phyloP scores from a whole-genome alignment of 768 basidiomycete species.

The Lactifluus hygrophoroides region DNA sequence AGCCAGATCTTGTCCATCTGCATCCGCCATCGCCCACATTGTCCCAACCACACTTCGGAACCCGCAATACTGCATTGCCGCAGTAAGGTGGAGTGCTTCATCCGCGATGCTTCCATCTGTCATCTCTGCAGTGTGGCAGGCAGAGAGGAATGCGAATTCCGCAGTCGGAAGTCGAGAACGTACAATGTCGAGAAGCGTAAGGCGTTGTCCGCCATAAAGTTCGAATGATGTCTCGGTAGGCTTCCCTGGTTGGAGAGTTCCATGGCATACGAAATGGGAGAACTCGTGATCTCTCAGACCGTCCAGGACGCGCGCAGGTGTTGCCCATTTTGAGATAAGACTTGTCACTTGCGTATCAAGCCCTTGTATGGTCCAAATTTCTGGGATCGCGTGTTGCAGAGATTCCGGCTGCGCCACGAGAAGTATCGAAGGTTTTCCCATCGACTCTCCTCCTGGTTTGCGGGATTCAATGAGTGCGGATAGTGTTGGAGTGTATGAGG shows the following conservation, averaged over 20 bases:
- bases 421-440: not conserved
- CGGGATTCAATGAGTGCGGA: too few species aligned
- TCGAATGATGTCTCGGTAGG: not conserved
- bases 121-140: not conserved
- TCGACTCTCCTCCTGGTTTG: not conserved
- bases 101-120: not conserved
- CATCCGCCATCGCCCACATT: not conserved
- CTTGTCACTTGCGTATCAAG: not conserved
- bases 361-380: too few species aligned
- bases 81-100: conserved; percentile 11
- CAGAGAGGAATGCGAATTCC: not conserved
- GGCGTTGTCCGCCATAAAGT: too few species aligned
- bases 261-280: conserved; percentile 2
- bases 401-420: not conserved
- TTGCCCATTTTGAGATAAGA: not conserved
- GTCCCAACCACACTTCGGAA: conserved; percentile 4
- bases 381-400: not conserved
- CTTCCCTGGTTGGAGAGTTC: not conserved
- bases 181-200: too few species aligned
- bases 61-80: conserved; percentile 11
- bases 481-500: too few species aligned
- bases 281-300: not conserved
- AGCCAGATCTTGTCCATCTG: not conserved
- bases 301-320: not conserved
- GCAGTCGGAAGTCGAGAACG: not conserved